phyloP scores from a whole-genome alignment of 2,329 filamentous ascomycete genomes.

The Nemania sp. region DNA sequence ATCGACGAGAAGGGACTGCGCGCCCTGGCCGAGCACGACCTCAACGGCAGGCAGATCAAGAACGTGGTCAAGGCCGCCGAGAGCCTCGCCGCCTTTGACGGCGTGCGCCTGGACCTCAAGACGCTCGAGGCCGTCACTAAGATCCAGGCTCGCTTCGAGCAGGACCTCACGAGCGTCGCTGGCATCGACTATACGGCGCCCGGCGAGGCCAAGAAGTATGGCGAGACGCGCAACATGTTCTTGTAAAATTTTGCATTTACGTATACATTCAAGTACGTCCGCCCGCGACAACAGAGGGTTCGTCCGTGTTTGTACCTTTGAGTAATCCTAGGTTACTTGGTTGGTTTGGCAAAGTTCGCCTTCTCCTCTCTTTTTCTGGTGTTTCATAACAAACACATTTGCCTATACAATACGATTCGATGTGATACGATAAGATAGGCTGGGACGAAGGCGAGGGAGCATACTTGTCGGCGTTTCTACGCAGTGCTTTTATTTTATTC shows the following conservation, averaged over 20 bases:
- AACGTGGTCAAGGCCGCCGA: conserved; percentile 41
- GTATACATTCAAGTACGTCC: too few species aligned
- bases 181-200: conserved; percentile 14
- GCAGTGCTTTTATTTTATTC: background rate
- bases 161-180: conserved; percentile 26
- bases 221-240: conserved; percentile 9
- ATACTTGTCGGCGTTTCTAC: background rate
- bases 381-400: too few species aligned
- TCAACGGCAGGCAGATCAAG: conserved; percentile 44
- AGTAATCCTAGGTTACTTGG: background rate
- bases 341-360: too few species aligned
- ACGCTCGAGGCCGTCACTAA: conserved; percentile 39
- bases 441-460: background rate
- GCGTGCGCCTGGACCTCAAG: conserved; percentile 34
- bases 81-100: conserved; percentile 42
- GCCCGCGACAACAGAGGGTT: background rate
- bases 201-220: conserved; percentile 1
- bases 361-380: too few species aligned
- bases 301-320: background rate
- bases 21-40: conserved; percentile 29
- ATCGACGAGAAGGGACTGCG: conserved; percentile 29
- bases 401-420: background rate
- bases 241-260: background rate
- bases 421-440: too few species aligned
- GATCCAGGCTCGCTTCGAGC: conserved; percentile 41